Conservation (phyloP, 768 basidiomycete genomes). For the Termitomyces eurrhizus region DNA sequence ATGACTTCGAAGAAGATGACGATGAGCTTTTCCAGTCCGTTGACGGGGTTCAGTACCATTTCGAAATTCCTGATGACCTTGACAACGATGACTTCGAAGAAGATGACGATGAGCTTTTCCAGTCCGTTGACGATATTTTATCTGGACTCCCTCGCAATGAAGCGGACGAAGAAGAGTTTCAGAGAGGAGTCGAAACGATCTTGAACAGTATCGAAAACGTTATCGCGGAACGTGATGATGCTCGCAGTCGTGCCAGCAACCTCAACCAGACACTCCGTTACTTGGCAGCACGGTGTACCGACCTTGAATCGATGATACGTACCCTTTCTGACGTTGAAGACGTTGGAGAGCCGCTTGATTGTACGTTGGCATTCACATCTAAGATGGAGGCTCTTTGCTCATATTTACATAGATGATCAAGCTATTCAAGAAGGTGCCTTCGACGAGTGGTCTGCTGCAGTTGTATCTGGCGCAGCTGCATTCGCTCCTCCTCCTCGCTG, state of each 20-base stretch:
- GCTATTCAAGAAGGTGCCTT: background rate
- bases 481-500: background rate
- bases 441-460: background rate
- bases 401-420: background rate
- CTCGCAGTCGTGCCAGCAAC: background rate
- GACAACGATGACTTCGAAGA: background rate
- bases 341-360: background rate
- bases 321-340: background rate
- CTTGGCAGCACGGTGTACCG: background rate
- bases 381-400: background rate
- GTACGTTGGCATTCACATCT: background rate
- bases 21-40: too few relatives aligned
- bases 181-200: background rate
- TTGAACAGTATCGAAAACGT: background rate
- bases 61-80: background rate
- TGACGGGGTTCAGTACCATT: background rate
- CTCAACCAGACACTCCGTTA: background rate
- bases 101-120: too few relatives aligned
- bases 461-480: background rate
- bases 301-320: background rate
- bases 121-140: background rate
- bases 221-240: background rate
- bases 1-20: too few relatives aligned
- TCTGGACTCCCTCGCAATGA: background rate
- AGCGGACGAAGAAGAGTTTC: background rate